These are phyloP conservation scores for Peronospora destructor DNA, from an alignment of 352 stramenopile species.

Conservation along the genomic window DNA sequence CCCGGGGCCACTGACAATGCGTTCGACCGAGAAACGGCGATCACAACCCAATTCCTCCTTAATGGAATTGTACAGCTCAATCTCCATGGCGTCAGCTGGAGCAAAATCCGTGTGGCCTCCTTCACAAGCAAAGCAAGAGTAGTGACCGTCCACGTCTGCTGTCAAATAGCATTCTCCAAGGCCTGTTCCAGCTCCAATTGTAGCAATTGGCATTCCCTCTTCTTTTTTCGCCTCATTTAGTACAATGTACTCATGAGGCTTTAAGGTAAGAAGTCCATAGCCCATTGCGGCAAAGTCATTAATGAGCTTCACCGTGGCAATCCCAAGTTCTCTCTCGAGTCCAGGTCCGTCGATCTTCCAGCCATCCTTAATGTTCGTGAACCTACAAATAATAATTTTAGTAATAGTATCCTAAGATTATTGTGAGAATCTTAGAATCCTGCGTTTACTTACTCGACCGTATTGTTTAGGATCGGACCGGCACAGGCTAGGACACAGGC, in stretches of 20 bases:
- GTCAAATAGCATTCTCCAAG: conserved; percentile 96
- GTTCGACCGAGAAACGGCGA: conserved; percentile 92
- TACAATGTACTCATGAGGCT: conserved; percentile 88
- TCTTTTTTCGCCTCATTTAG: conserved; percentile 72
- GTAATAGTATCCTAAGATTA: neutral
- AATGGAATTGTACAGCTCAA: conserved; percentile 77
- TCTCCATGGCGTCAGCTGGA: conserved; percentile 83
- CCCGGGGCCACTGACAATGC: conserved; percentile 92
- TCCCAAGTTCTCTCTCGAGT: conserved; percentile 77
- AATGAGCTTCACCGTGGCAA: conserved; percentile 88
- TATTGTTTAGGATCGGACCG: conserved; percentile 77
- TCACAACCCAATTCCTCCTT: conserved; percentile 81
- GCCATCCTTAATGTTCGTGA: conserved; percentile 91
- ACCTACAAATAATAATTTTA: conserved; percentile 32
- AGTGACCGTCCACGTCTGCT: conserved; percentile 68
- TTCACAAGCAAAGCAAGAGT: conserved; percentile 91
- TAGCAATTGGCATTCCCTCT: conserved; percentile 88
- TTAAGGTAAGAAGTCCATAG: conserved; percentile 94
- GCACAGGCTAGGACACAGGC: conserved; percentile 75
- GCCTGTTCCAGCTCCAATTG: conserved; percentile 93
- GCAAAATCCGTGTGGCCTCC: conserved; percentile 94
- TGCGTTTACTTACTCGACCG: conserved; percentile 51
- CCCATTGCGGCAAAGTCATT: conserved; percentile 97
- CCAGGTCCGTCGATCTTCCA: conserved; percentile 84
- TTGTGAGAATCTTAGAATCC: neutral